Evolutionary conservation across 257 asterid genomes (phyloP), one percentile per base, ranked within the genome.

Genomic region (Capsicum baccatum): DNA sequence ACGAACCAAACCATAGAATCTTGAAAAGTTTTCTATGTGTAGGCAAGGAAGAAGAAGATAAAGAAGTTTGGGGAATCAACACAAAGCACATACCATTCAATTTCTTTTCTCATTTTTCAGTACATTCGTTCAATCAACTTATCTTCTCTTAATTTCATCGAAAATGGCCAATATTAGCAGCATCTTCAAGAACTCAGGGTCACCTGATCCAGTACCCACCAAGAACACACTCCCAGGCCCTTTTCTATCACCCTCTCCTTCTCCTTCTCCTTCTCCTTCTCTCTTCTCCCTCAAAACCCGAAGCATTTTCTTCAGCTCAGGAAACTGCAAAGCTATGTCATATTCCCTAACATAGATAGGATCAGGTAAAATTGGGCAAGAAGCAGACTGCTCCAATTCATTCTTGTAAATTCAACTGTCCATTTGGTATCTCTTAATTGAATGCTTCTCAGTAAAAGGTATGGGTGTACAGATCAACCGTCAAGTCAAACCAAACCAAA

Each of bases 131-230:
- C 33, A 26, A 26, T 26, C 33, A 26, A 26, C 33, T 26, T 26
- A 26, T 26, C 33, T 26, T 26, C 33, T 26, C 33, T 26, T 26
- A 26, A 26, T 26, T 26, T 26, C 33, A 26, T 26, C 33, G 33
- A 26, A 26, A 26, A 26, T 26, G 33, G 33, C 33, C 33, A 26
- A 26, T 26, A 1, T 26, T 26, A 26, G 33, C 33, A 26, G 33
- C 33, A 26, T 26, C 33, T 26, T 97, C 90, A 97, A 85, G 88
- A 95, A 86, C 47, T 94, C 98, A 9, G 98, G 97, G 68, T 97
- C 99, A 59, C 99, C 99, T 1, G 99, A 98, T 64, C 99, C 98
- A 0, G 99, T 91, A 10, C 99, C 98, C 89, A 97, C 98, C 92
- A 97, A 92, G 89, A 90, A 97, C 89, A 97, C 99, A 87, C 93